Percentiles rank a stretch among this genome's conserved stretches.
Conservation (phyloP, 2,329 filamentous ascomycete genomes). For the Diaporthe eres region DNA sequence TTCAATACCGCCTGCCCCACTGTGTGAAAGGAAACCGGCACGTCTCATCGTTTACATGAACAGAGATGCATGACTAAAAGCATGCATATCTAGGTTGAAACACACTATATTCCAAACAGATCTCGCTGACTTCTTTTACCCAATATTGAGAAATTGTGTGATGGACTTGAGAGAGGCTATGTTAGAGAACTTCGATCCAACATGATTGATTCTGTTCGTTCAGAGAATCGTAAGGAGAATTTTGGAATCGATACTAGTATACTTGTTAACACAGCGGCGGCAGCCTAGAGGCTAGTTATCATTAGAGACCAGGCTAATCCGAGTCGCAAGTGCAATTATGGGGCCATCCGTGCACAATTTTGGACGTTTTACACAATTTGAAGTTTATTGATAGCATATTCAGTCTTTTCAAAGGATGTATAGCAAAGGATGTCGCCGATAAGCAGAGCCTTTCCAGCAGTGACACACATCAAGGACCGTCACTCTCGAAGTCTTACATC, state of each 20-base stretch:
- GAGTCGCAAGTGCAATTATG: background rate
- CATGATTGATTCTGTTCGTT: background rate
- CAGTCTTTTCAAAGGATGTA: background rate
- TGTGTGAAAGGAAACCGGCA: background rate
- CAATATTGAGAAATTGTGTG: background rate
- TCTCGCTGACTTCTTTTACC: background rate
- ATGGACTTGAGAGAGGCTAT: background rate
- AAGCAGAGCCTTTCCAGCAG: background rate
- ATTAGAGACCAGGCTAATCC: background rate
- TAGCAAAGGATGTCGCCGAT: background rate
- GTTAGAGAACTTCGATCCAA: background rate
- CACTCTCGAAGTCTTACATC: background rate
- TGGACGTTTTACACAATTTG: background rate
- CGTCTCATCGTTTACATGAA: background rate
- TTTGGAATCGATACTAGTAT: background rate
- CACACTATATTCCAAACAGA: background rate
- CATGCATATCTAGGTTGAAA: background rate
- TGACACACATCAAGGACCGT: background rate
- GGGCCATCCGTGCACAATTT: background rate
- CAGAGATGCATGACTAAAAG: background rate
- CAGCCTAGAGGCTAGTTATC: background rate
- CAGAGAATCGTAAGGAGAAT: background rate
- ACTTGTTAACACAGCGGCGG: background rate
- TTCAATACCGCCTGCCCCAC: background rate
- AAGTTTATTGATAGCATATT: background rate